Evolutionary conservation across 2,329 filamentous ascomycete genomes (phyloP), one percentile per base, ranked within the genome.

Genomic region (Xylariaceae sp.): DNA sequence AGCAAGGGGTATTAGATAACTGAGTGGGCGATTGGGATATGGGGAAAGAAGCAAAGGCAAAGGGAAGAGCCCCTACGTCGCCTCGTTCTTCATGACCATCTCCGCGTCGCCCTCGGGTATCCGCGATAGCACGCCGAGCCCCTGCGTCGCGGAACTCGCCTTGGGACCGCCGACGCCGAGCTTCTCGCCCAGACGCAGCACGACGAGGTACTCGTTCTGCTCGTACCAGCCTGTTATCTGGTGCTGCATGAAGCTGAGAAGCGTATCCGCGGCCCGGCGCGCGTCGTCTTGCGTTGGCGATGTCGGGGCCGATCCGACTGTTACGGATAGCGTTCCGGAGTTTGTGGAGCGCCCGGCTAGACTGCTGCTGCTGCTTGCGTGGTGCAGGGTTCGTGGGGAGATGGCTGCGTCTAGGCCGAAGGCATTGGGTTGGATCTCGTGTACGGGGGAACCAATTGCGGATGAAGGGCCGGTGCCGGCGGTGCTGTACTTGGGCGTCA

Each of bases 211-310:
- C 64, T 97, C 92, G 67, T 84, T 83, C 51, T 90, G 83, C 69
- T 94, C 89, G 13, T 89, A 84, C 37, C 91, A 82, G 1, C 86
- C 87, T 18, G 74, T 77, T 0, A 80, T 75, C 10, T 86, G 84
- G 61, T 86, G 86, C 67, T 90, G 83, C 72, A 97, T 88, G 70
- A 93, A 96, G 61, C 77, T 87, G 72, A 96, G 82, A 17, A 97
- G 84, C 2, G 92, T 86, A 68, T 93, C 88, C 3, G 95, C 82
- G 1, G 92, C 93, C 55, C 85, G 82, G 45, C 89, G 83, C 3
- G 92, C 92, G 72, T 97, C 92, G 67, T 97, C 92, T 66, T 92
- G 89, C 0, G 88, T 91, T 0, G 88, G 89, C 1, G 88, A 88
- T 34, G 75, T 82, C 1, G 87, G 81, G 53, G 84, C 81, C 47